Percentiles rank a stretch among this genome's conserved stretches.
Conservation (phyloP, 2,329 filamentous ascomycete genomes). For the Fusarium foetens region DNA sequence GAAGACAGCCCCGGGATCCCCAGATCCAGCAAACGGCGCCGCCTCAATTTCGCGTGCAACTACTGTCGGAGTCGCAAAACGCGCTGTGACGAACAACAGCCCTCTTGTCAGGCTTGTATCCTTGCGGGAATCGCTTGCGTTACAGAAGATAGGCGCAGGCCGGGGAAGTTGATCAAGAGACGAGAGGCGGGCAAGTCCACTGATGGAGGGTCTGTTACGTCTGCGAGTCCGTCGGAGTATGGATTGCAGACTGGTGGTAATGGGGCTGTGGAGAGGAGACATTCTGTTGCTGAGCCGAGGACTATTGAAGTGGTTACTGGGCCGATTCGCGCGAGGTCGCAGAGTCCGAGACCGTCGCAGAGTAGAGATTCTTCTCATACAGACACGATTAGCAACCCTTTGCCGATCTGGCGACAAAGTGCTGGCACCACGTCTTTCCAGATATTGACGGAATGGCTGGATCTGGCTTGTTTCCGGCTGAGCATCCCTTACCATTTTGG, state of each 20-base stretch:
- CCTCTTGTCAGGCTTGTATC: slow-evolving; percentile 10
- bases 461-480: slow-evolving; percentile 3
- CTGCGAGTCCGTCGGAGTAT: background rate
- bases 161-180: slow-evolving; percentile 3
- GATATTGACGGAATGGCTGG: background rate
- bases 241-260: background rate
- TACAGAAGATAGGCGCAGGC: slow-evolving; percentile 4
- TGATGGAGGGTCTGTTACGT: background rate
- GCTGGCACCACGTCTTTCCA: background rate
- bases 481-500: slow-evolving; percentile 19
- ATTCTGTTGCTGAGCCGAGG: background rate
- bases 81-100: slow-evolving; percentile 2
- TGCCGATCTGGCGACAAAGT: background rate
- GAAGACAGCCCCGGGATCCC: slow-evolving; percentile 5
- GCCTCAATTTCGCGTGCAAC: slow-evolving; percentile 22
- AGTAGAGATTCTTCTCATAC: slow-evolving; percentile 13
- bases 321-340: background rate
- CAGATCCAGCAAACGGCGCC: background rate
- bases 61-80: slow-evolving; percentile 17
- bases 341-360: background rate
- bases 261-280: accelerated
- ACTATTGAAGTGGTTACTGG: background rate
- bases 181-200: slow-evolving; percentile 5
- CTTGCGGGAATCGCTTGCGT: background rate
- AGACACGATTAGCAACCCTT: background rate